A percentile compares a stretch with the other conserved stretches of the same genome.
phyloP scores from a whole-genome alignment of 495 filamentous ascomycete genomes.

The Penicillium angulare region DNA sequence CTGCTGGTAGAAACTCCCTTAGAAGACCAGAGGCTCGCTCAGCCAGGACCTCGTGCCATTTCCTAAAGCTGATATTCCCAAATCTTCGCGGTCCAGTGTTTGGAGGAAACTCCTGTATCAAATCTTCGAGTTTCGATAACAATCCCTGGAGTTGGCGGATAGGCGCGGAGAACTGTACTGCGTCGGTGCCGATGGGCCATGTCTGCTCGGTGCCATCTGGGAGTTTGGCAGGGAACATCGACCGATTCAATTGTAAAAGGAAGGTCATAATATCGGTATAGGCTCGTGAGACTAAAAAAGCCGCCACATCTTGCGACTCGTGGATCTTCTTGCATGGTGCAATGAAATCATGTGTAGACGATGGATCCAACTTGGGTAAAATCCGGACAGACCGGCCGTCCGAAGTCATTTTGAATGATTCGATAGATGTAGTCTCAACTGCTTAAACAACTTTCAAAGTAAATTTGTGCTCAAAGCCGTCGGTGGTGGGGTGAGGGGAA shows the following conservation, averaged over 20 bases:
- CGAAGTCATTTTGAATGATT: slow-evolving; percentile 22
- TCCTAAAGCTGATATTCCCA: slow-evolving; percentile 85
- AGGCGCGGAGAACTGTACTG: slow-evolving; percentile 53
- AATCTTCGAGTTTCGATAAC: slow-evolving; percentile 56
- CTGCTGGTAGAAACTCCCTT: slow-evolving; percentile 55
- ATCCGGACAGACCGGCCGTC: slow-evolving; percentile 25
- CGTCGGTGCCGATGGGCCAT: slow-evolving; percentile 53
- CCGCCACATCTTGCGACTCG: slow-evolving; percentile 71
- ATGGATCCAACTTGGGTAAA: slow-evolving; percentile 29
- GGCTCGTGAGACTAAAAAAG: slow-evolving; percentile 74
- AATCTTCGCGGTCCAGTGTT: slow-evolving; percentile 84
- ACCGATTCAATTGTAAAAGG: slow-evolving; percentile 81
- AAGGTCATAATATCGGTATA: slow-evolving; percentile 86
- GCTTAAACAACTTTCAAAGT: neutral
- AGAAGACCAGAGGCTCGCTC: slow-evolving; percentile 57
- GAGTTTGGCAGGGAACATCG: slow-evolving; percentile 70
- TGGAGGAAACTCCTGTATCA: slow-evolving; percentile 78
- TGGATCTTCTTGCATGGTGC: slow-evolving; percentile 69
- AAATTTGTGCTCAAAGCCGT: neutral
- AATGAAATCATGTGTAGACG: slow-evolving; percentile 30
- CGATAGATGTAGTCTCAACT: neutral
- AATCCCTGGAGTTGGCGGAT: slow-evolving; percentile 63
- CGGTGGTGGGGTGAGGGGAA: slow-evolving; percentile 8
- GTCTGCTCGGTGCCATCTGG: slow-evolving; percentile 40
- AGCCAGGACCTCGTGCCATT: slow-evolving; percentile 71